These are phyloP conservation scores for Fagus crenata DNA, from an alignment of 306 rosid genomes.

Conservation along the genomic window DNA sequence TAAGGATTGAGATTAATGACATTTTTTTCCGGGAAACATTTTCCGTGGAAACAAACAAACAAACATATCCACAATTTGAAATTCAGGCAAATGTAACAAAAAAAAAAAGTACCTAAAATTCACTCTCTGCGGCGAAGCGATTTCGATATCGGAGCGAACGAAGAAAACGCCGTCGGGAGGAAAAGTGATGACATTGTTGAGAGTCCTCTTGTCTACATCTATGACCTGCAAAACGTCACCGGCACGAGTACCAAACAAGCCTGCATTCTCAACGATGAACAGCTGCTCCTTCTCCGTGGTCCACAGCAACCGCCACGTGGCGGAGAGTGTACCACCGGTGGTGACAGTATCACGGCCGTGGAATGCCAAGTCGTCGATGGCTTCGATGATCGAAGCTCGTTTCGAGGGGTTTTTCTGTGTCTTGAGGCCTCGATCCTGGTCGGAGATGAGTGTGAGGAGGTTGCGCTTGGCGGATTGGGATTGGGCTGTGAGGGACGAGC, in stretches of 20 bases:
- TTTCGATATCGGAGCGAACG: constrained; percentile 68
- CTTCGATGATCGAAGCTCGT: constrained; percentile 53
- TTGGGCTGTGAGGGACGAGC: constrained; percentile 59
- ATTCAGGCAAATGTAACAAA: no score
- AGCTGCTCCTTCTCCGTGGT: constrained; percentile 98
- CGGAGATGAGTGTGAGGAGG: constrained; percentile 71
- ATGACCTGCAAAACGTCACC: constrained; percentile 94
- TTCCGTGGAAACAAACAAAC: not conserved
- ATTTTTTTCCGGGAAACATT: not conserved
- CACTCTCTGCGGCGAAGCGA: constrained; percentile 74
- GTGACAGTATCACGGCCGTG: constrained; percentile 50
- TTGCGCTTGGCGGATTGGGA: constrained; percentile 52
- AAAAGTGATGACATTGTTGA: constrained; percentile 85
- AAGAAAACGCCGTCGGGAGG: constrained; percentile 96
- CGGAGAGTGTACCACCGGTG: constrained; percentile 62
- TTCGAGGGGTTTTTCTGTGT: constrained; percentile 53
- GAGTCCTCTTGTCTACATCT: constrained; percentile 52
- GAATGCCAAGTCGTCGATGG: constrained; percentile 57
- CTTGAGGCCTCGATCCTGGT: constrained; percentile 76
- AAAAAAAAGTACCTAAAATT: constrained; percentile 58
- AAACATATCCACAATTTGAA: not conserved
- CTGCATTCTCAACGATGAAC: constrained; percentile 74
- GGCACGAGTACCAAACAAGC: constrained; percentile 65
- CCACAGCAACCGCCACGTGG: constrained; percentile 90
- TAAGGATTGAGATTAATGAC: no score